phyloP scores from a whole-genome alignment of 129 eudicot species.

The Ambrosia artemisiifolia region DNA sequence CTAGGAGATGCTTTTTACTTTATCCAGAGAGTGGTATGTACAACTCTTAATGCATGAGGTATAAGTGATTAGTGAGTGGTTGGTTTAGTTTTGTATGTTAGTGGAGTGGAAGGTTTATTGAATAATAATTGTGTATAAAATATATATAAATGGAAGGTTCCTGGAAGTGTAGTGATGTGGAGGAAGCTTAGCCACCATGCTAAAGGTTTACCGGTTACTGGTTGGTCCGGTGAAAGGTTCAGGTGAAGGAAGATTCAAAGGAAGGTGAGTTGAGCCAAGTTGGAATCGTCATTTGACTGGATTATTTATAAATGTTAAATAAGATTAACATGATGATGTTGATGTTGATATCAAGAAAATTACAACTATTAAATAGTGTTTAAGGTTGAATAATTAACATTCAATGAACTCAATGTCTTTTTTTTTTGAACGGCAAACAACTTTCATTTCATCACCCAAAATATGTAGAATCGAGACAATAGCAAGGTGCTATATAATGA shows the following conservation, averaged over 20 bases:
- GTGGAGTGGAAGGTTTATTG: not conserved
- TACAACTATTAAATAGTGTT: not conserved
- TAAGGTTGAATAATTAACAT: too few species aligned
- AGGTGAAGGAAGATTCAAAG: slow-evolving; percentile 32
- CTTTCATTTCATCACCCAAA: too few species aligned
- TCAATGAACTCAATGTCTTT: too few species aligned
- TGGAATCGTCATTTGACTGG: slow-evolving; percentile 31
- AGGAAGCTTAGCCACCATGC: slow-evolving; percentile 16
- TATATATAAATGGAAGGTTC: slow-evolving; percentile 23
- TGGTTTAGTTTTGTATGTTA: not conserved
- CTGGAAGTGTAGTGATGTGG: not conserved
- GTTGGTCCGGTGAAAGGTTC: slow-evolving; percentile 33
- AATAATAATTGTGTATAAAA: slow-evolving; percentile 10
- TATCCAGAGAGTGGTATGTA: not conserved
- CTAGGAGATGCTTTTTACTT: not conserved
- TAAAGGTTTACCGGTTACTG: slow-evolving; percentile 24
- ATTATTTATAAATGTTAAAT: not conserved
- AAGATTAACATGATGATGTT: not conserved
- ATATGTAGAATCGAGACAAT: too few species aligned
- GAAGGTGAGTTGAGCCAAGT: slow-evolving; percentile 26
- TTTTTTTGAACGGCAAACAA: too few species aligned
- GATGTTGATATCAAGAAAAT: slow-evolving; percentile 4
- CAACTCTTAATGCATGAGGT: slow-evolving; percentile 13
- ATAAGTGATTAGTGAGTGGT: slow-evolving; percentile 4
- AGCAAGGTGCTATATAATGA: too few species aligned